Base-by-base conservation (phyloP, 1,139 yeast species). In the Candida sp. region DNA sequence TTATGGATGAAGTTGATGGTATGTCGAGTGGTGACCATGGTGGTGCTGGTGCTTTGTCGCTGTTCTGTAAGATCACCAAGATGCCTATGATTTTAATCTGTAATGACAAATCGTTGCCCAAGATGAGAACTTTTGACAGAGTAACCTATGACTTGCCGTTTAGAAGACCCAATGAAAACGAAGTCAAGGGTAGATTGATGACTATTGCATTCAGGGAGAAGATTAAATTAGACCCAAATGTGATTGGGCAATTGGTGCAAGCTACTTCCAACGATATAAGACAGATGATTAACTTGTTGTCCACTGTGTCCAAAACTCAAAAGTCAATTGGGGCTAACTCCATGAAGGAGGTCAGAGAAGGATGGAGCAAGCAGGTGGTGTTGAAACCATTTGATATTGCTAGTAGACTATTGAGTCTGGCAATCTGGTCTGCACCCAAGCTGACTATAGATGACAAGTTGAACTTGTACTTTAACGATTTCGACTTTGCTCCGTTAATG, bases 11-110 rank as follows among this genome's bases (percentile, higher is more conserved):
- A 72, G 99, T 96, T 32, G 99, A 96, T 68, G 99, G 99, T 59
- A 94, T 96, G 99, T 90, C 97, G 42, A 92, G 96, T 62, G 99
- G 99, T 57, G 99, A 96, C 68, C 87, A 96, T 62, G 99, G 99
- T 56, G 99, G 99, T 57, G 97, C 96, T 23, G 98, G 98, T 27
- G 96, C 94, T 52, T 80, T 96, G 71, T 93, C 98, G 0, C 86
- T 88, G 42, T 88, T 91, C 60, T 94, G 98, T 66, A 80, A 88
- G 42, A 86, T 84, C 45, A 92, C 99, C 0, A 80, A 85, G 48
- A 90, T 94, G 64, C 99, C 99, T 11, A 81, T 96, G 74, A 91
- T 96, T 55, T 78, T 94, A 50, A 92, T 96, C 55, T 94, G 99
- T 75, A 96, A 96, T 69, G 99, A 96, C 65, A 86, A 91, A 58